phyloP scores from a whole-genome alignment of 176 grass and related monocot species.

The Bonia amplexicaulis region DNA sequence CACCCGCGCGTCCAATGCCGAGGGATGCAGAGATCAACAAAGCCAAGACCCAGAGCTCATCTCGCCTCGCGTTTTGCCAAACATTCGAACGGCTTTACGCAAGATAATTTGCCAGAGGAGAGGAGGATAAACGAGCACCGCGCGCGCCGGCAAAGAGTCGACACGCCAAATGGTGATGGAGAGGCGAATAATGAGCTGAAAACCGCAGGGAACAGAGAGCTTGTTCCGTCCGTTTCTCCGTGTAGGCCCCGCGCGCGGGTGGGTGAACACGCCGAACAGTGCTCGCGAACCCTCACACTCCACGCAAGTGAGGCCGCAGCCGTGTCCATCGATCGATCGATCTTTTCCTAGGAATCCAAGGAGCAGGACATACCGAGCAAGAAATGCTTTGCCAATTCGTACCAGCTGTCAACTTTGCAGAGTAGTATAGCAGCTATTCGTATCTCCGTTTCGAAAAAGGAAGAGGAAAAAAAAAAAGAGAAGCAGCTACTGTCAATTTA shows the following conservation, averaged over 20 bases:
- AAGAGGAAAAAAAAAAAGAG: no score
- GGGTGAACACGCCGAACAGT: not conserved
- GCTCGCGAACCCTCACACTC: not conserved
- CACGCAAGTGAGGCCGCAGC: conserved; percentile 2
- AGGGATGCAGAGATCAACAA: no score
- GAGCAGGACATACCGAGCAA: conserved; percentile 12
- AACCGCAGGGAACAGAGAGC: not conserved
- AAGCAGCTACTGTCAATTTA: not conserved
- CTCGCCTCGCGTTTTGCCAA: not conserved
- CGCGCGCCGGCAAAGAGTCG: not conserved
- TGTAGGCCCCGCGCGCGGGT: not conserved
- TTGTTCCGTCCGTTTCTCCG: not conserved
- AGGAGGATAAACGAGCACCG: not conserved
- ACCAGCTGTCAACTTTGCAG: not conserved
- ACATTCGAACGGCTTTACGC: not conserved
- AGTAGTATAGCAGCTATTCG: not conserved
- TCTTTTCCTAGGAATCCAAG: conserved; percentile 10
- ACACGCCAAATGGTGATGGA: not conserved
- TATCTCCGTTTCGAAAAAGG: no score
- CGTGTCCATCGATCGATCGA: not conserved
- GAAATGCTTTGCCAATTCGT: not conserved
- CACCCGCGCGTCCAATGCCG: not conserved
- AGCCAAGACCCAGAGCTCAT: not conserved
- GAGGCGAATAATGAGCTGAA: not conserved
- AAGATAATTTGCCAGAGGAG: not conserved